Base-by-base conservation (phyloP, 192 early-diverging fungal genomes). In the Coemansia asiatica region DNA sequence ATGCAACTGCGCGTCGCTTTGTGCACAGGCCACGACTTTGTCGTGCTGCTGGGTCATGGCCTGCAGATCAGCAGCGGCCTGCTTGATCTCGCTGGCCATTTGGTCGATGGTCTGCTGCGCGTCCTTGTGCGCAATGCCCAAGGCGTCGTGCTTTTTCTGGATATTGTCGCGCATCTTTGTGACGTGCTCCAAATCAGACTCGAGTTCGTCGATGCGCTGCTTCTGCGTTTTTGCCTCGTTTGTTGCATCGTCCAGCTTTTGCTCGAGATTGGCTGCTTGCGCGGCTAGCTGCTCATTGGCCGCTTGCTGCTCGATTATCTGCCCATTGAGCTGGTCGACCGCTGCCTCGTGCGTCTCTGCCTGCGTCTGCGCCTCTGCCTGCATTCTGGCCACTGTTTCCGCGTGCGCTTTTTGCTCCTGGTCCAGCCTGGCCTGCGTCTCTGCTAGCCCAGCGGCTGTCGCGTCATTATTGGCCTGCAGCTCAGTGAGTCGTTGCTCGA, bases 101-200 rank as follows among this genome's bases (percentile, higher is more conserved):
- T 23, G 21, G 36, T 73, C 67, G 26, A 69, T 58, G 13, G 60
- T 56, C 21, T 40, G 26, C n/a, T 22, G 60, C 40, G 60, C 63
- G 35, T 72, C 63, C 38, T 69, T 72, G 36, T 72, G 70, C 49
- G 61, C 55, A 2, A 53, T 64, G 21, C n/a, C 63, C 49, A 79
- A 61, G 25, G 15, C 29, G 60, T 79, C 71, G 60, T 73, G 64
- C 56, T 73, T 79, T 16, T 55, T 35, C 60, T 79, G 76, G 25
- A 79, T 73, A n/a, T 55, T 69, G 56, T 65, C 62, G 55, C 76
- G 76, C 49, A 70, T 50, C 44, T 73, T 63, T 15, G 26, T n/a
- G 7, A 63, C 67, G 50, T 73, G 71, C n/a, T 53, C 71, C 31
- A 73, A 31, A 35, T 69, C 68, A 22, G 76, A 53, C 61, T 73